Conservation (phyloP, 169 alveolate species). For the Amoebophrya sp. region DNA sequence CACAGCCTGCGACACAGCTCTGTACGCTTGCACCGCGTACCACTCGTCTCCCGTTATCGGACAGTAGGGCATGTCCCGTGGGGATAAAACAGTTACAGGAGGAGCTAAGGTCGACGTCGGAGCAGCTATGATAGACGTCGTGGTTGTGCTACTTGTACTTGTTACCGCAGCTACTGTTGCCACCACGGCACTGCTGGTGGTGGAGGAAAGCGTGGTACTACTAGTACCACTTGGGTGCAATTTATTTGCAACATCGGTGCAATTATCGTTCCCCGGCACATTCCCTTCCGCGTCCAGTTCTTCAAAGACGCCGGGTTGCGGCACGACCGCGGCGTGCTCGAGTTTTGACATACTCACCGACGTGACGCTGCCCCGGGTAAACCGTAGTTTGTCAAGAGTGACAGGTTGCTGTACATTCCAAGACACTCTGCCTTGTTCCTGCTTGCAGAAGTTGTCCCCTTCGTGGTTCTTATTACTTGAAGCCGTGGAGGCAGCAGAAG, state of each 20-base stretch:
- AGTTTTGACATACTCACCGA: not conserved
- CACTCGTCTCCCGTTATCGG: conserved; percentile 64
- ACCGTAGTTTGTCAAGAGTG: not conserved
- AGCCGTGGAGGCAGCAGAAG: not conserved
- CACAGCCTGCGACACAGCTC: conserved; percentile 87
- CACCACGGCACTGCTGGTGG: not conserved
- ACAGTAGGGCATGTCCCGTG: not conserved
- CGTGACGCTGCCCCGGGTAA: not conserved
- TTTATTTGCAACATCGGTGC: not conserved
- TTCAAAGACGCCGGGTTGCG: not conserved
- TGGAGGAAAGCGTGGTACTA: not conserved
- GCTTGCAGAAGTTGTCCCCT: not conserved
- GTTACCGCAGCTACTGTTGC: not conserved
- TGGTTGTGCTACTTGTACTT: not conserved
- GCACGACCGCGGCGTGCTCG: not conserved
- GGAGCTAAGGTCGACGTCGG: not conserved
- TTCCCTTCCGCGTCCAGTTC: not conserved
- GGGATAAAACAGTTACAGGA: not conserved
- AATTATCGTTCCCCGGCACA: not conserved
- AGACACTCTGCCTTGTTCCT: not conserved
- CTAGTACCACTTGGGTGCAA: not conserved
- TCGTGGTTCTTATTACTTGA: not conserved
- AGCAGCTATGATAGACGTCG: not conserved
- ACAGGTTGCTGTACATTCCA: not conserved
- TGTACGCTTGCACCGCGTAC: conserved; percentile 81